Evolutionary conservation across 352 stramenopile genomes (phyloP), one percentile per base, ranked within the genome.

Genomic region (Saprolegnia parasitica): DNA sequence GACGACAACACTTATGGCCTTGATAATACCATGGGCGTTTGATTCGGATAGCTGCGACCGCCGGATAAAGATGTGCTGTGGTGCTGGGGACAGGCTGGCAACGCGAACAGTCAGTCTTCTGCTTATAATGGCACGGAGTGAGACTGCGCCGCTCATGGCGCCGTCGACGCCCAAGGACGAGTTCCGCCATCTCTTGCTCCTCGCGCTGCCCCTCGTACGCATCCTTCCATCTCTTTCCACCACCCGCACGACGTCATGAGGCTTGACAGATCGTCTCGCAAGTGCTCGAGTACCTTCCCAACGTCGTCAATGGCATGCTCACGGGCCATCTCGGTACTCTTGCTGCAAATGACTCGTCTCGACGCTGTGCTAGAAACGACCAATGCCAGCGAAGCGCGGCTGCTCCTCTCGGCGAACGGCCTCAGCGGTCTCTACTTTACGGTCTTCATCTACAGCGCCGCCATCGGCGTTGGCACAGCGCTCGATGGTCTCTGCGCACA

Each of bases 401-500:
- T 49, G 11, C 18, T 49, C 13, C 42, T 49, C 3, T 49, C 42
- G 42, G 42, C 42, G 42, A 49, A 49, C 42, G 42, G 42, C 42
- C 42, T 49, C 42, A 49, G 42, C 42, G 42, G 42, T n/a, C 42
- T 49, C 18, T 49, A 49, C 42, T 49, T 49, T n/a, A 49, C 42
- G 1, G 42, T 49, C 3, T 49, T 49, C 42, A 49, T 49, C 8
- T 49, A 49, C 42, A 49, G 42, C 18, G 42, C 42, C 13, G 42
- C 42, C 11, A 49, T 49, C 42, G 42, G 42, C 13, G 42, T 49
- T 8, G 42, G 42, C 42, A 49, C 42, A 8, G 42, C 42, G 11
- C 42, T 49, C 8, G 42, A 49, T 8, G 42, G 42, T 3, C 42
- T 49, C 13, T 49, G 42, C 42, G 42, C 42, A 15, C 42, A 49